Evolutionary conservation across 2,329 filamentous ascomycete genomes (phyloP).

Genomic region (Diplocarpon rosae): DNA sequence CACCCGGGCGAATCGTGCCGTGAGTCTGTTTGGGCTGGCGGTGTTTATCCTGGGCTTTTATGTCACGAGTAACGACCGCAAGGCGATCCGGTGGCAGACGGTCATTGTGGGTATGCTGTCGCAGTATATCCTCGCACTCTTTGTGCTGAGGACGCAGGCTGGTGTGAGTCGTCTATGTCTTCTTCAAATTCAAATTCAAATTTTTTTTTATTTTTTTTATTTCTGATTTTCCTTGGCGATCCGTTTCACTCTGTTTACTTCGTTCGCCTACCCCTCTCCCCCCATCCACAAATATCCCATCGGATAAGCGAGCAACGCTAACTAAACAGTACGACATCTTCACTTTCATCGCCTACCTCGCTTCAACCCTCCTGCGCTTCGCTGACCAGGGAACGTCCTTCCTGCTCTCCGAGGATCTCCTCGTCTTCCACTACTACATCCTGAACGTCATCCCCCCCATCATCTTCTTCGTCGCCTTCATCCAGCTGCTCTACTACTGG

Average conservation of each 20-base stretch:
- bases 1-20: constrained; percentile 65
- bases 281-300: too few species aligned
- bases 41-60: constrained; percentile 61
- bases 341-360: constrained; percentile 70
- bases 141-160: constrained; percentile 69
- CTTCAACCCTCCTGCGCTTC: constrained; percentile 64
- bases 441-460: constrained; percentile 76
- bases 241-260: too few species aligned
- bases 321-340: constrained; percentile 96
- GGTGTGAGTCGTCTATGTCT: too few species aligned
- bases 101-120: constrained; percentile 82
- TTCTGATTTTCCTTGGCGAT: too few species aligned
- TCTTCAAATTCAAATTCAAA: too few species aligned
- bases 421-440: constrained; percentile 54
- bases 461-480: constrained; percentile 92
- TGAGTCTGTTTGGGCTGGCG: constrained; percentile 68
- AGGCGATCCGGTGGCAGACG: constrained; percentile 57
- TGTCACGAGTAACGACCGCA: constrained; percentile 59
- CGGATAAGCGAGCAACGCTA: too few species aligned
- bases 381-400: constrained; percentile 64
- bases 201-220: too few species aligned
- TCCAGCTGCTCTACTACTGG: constrained; percentile 74
- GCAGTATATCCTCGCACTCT: constrained; percentile 81
- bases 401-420: constrained; percentile 42
- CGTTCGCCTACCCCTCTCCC: too few species aligned